Base-by-base conservation (phyloP, 2,329 filamentous ascomycete genomes). In the Blumeria graminis region DNA sequence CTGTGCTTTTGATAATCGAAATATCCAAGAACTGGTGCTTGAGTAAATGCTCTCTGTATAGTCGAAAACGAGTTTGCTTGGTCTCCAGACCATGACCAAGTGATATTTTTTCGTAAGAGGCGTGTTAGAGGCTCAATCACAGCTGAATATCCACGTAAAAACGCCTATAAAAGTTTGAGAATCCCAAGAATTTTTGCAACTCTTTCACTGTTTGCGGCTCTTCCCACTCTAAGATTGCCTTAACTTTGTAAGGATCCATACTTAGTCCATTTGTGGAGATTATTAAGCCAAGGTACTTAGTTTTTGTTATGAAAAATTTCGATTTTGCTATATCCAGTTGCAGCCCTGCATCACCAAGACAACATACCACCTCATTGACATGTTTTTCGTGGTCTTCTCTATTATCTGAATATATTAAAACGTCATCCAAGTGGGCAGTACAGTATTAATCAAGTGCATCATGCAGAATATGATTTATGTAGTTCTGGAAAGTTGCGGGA, bases 381-480 rank as follows among this genome's bases (percentile, higher is more conserved):
- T 58, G 18, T 41, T 54, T n/a, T 32, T 8, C 16, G 51, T 58
- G 43, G 3, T 56, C 35, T 28, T 34, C 8, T 16, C 7, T 4
- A 6, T 36, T 51, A 11, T 54, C 16, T 11, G 13, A 57, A 34
- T 56, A 58, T 13, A 58, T 56, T 56, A 58, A 13, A 9, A 22
- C 45, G 33, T 48, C 45, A 28, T 48, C 3, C 45, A 48, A 8
- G 16, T 28, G 28, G 13, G 34, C 33, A 7, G 45, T 55, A 22
- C 33, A 56, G 41, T 46, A 46, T 6, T 36, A 5, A 38, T 56
- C 18, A 16, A 58, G 41, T 10, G 41, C 48, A 48, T 54, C 38
- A 18, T 18, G 32, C 7, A 56, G 35, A 18, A 55, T 33, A 48
- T 58, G 33, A 43, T 58, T 58, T 18, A 58, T 58, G 39, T 56